Base-by-base conservation (phyloP, 225 moss, liverwort and hornwort species). In the Bryoerythrophyllum caledonicum region DNA sequence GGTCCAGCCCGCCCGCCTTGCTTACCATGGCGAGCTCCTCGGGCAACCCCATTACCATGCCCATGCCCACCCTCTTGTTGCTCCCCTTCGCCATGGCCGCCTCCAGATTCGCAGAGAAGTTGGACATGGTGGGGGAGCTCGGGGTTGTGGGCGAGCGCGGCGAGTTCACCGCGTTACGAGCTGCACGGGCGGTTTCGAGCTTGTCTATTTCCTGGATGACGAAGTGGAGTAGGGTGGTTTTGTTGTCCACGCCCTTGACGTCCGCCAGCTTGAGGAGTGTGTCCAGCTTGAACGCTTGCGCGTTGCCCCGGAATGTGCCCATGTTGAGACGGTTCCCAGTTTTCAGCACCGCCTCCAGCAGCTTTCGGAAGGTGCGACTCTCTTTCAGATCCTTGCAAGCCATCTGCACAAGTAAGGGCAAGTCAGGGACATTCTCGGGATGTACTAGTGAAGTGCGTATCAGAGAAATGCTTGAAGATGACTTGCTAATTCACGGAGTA, bases 141-240 rank as follows among this genome's bases (percentile, higher is more conserved):
- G 58, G 67, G 37, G 69, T 46, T 52, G 55, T 56, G 46, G 57
- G 86, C 53, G 73, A 80, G 74, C 4, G 71, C 14, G 53, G 86
- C 23, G 68, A 25, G 28, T 30, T 76, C 67, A 60, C 34, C 10
- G 44, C 67, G 34, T 20, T 76, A 64, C 82, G 80, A 78, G 91
- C 62, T 65, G 77, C 68, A 8, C 86, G 85, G 5, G 78, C 81
- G 17, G 82, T 79, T 70, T 91, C 93, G 51, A 77, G 69, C 72
- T 84, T 82, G 25, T 89, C 74, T 25, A 91, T 93, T 62, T 93
- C 93, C 64, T 86, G 84, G 30, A 93, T 86, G 32, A 93, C 93
- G 23, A 91, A 93, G 40, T 91, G 89, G 43, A 91, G 91, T 15
- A 91, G 91, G 67, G 93, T 89, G 30, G 84, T 93, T 78, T 93